Evolutionary conservation across 192 early-diverging fungal species (phyloP).

Genomic region (Radiomyces spectabilis): DNA sequence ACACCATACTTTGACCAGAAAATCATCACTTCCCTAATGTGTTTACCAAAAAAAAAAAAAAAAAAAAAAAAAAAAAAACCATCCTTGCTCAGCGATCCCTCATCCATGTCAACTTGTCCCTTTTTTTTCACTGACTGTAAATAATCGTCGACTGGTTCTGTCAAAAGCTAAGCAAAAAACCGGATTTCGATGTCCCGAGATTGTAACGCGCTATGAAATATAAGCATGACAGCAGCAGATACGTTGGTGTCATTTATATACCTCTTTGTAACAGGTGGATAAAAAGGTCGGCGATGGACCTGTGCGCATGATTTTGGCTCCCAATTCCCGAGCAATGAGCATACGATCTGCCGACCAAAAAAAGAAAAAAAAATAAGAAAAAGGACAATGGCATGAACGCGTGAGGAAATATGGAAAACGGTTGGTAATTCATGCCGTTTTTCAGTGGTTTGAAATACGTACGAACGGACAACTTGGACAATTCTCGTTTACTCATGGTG

Average conservation of each 20-base stretch:
- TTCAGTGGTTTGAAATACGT: background rate
- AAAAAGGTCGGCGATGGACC: constrained; percentile 11
- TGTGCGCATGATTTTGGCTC: constrained; percentile 6
- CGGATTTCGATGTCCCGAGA: constrained; percentile 68
- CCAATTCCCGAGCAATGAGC: constrained; percentile 22
- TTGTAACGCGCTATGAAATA: constrained; percentile 45
- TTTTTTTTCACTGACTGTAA: constrained; percentile 43
- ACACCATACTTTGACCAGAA: constrained; percentile 80
- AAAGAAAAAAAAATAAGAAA: background rate
- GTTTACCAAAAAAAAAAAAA: background rate
- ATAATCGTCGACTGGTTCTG: constrained; percentile 58
- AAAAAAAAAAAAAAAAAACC: background rate
- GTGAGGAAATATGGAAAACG: background rate
- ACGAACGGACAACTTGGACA: constrained; percentile 9
- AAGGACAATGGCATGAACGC: background rate
- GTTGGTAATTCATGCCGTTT: too few species aligned
- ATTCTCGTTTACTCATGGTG: constrained; percentile 2
- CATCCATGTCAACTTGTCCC: background rate
- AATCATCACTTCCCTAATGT: constrained; percentile 84
- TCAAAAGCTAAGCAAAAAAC: constrained; percentile 77
- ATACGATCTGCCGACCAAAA: constrained; percentile 4
- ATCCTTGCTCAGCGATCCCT: background rate
- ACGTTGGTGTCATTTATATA: background rate
- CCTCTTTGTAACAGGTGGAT: constrained; percentile 27
- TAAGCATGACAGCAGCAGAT: constrained; percentile 11